Percentiles rank a stretch among this genome's conserved stretches.
These are phyloP conservation scores for Calocybe gangraenosa DNA, from an alignment of 768 basidiomycete species.

Conservation along the genomic window DNA sequence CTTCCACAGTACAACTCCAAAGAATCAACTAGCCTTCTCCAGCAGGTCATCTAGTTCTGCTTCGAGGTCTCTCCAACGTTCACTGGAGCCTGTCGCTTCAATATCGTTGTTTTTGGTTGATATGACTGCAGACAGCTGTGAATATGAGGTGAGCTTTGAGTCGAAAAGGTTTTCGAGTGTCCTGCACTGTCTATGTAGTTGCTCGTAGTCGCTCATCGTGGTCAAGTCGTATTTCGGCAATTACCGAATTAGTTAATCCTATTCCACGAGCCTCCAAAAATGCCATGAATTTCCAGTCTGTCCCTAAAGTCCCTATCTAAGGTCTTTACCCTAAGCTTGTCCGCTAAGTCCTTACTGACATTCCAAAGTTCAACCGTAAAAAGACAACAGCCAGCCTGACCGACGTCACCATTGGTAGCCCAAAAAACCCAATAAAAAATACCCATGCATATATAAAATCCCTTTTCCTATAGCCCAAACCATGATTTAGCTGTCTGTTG, in stretches of 20 bases:
- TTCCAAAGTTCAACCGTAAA: no score
- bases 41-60: conserved; percentile 82
- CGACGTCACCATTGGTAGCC: conserved; percentile 25
- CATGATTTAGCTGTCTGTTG: conserved; percentile 62
- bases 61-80: conserved; percentile 82
- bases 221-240: conserved; percentile 8
- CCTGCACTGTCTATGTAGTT: conserved; percentile 86
- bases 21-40: conserved; percentile 57
- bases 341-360: no score
- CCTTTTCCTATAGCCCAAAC: conserved; percentile 45
- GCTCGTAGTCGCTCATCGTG: conserved; percentile 78
- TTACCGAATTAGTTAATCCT: conserved; percentile 11
- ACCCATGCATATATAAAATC: not conserved
- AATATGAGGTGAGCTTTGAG: conserved; percentile 85
- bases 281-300: no score
- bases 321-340: no score
- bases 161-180: conserved; percentile 93
- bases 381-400: conserved; percentile 34
- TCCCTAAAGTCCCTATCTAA: no score
- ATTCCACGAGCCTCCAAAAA: no score
- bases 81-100: conserved; percentile 65
- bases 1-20: conserved; percentile 10
- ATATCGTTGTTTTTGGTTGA: conserved; percentile 53
- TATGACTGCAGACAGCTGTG: conserved; percentile 73
- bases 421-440: not conserved